These are phyloP conservation scores for Tilletia walkeri DNA, from an alignment of 1,284 basidiomycete genomes.

Conservation along the genomic window DNA sequence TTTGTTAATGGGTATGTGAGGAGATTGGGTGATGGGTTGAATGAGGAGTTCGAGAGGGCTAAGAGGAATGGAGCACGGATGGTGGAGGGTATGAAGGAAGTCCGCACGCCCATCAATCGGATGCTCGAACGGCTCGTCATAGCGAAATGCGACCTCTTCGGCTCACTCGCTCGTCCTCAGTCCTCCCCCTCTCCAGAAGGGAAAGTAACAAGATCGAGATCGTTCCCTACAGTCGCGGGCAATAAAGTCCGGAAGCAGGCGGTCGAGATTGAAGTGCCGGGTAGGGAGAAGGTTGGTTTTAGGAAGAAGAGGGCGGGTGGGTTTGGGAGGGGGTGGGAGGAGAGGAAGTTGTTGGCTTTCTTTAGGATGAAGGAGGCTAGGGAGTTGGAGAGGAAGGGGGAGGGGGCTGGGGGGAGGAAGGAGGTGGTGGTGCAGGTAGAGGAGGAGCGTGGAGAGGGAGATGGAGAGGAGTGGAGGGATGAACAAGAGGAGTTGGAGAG, in stretches of 20 bases:
- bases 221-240: no score
- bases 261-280: not conserved
- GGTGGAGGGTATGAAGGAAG: not conserved
- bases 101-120: not conserved
- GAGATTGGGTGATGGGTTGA: not conserved
- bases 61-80: not conserved
- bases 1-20: slow-evolving; percentile 16
- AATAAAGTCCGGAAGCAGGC: not conserved
- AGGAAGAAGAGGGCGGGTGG: slow-evolving; percentile 2
- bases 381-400: no score
- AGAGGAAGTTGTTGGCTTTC: not conserved
- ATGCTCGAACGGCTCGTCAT: slow-evolving; percentile 14
- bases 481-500: no score
- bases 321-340: not conserved
- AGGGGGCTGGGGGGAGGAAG: no score
- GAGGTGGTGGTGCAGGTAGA: no score
- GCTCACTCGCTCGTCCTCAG: not conserved
- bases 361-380: no score
- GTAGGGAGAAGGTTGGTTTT: not conserved
- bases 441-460: no score
- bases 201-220: not conserved
- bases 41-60: not conserved
- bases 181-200: not conserved
- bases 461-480: no score
- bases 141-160: slow-evolving; percentile 12